A percentile compares a stretch with the other conserved stretches of the same genome.
Evolutionary conservation across 2,329 filamentous ascomycete genomes (phyloP).

Genomic region (Malbranchea zuffiana): DNA sequence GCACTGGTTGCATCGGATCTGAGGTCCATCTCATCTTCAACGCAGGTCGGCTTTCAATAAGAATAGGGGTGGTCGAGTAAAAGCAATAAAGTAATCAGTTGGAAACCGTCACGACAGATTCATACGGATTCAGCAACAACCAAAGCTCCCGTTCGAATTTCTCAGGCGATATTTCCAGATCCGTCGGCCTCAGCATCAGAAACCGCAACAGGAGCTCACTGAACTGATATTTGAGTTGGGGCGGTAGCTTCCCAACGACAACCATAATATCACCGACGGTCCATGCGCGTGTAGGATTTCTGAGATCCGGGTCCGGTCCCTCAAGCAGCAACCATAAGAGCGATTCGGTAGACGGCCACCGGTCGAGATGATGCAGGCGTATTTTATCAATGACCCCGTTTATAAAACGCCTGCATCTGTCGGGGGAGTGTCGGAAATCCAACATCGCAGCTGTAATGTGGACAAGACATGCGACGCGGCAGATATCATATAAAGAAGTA

Average conservation of each 20-base stretch:
- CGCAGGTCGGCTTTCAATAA: too few species aligned
- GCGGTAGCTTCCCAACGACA: slow-evolving; percentile 27
- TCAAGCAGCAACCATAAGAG: slow-evolving; percentile 33
- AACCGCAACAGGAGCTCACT: slow-evolving; percentile 31
- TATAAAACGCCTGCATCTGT: slow-evolving; percentile 27
- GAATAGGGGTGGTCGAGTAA: too few species aligned
- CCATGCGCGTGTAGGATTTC: slow-evolving; percentile 28
- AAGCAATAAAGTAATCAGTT: too few species aligned
- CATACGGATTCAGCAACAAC: not conserved
- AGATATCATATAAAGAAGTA: slow-evolving; percentile 25
- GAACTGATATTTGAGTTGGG: slow-evolving; percentile 30
- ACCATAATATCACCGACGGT: slow-evolving; percentile 28
- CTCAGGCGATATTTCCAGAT: slow-evolving; percentile 22
- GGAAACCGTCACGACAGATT: too few species aligned
- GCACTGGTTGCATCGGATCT: too few species aligned
- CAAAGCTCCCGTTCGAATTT: slow-evolving; percentile 26
- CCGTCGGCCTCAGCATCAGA: slow-evolving; percentile 24
- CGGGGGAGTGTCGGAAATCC: slow-evolving; percentile 24
- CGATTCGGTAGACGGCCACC: slow-evolving; percentile 29
- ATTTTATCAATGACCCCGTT: slow-evolving; percentile 19
- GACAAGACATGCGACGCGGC: slow-evolving; percentile 29
- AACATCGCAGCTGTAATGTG: slow-evolving; percentile 30
- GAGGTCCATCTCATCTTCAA: too few species aligned
- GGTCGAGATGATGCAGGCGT: slow-evolving; percentile 24
- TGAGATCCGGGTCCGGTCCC: slow-evolving; percentile 24